A percentile compares a stretch with the other conserved stretches of the same genome.
Conservation (phyloP, 2,329 filamentous ascomycete genomes). For the Fusarium ambrosium region DNA sequence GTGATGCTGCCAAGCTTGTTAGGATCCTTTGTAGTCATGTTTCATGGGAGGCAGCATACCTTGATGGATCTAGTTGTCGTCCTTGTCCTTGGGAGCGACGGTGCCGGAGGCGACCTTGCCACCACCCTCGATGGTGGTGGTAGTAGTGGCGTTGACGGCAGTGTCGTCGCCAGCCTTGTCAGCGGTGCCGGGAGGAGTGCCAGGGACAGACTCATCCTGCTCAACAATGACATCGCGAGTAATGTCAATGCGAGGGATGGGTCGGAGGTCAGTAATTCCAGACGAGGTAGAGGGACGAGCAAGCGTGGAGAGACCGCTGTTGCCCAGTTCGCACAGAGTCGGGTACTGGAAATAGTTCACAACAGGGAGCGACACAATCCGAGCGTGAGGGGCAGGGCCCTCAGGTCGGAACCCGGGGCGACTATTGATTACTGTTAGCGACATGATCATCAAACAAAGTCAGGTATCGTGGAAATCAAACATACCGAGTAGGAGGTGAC, state of each 20-base stretch:
- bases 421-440: not conserved
- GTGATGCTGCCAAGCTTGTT: not conserved
- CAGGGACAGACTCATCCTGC: not conserved
- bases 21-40: not conserved
- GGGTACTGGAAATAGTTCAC: not conserved
- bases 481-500: not conserved
- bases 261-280: not conserved
- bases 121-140: not conserved
- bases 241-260: not conserved
- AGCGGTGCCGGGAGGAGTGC: not conserved
- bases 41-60: not conserved
- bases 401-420: not conserved
- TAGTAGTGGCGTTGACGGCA: not conserved
- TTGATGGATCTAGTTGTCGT: not conserved
- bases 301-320: not conserved
- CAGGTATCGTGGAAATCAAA: not conserved
- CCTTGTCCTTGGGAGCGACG: not conserved
- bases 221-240: not conserved
- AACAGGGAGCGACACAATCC: not conserved
- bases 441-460: not conserved
- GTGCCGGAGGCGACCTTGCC: not conserved
- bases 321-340: not conserved
- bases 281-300: not conserved
- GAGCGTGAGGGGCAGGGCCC: accelerated
- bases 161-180: not conserved